phyloP scores from a whole-genome alignment of 352 stramenopile genomes.

The Pythium phragmitis region DNA sequence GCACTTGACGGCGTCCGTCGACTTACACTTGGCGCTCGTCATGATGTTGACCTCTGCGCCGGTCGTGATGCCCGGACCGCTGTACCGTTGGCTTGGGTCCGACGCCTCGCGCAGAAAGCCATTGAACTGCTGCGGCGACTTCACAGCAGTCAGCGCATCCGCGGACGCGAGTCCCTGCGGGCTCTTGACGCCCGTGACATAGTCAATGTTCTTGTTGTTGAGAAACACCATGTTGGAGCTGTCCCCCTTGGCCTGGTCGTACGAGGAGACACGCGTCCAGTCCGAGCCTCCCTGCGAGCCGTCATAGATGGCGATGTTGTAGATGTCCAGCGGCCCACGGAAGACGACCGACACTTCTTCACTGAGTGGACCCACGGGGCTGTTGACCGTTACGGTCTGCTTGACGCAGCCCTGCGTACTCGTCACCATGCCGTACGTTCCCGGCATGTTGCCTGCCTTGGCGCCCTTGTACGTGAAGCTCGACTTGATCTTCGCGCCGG shows the following conservation, averaged over 20 bases:
- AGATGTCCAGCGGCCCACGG: constrained; percentile 57
- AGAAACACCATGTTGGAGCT: constrained; percentile 68
- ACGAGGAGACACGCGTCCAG: constrained; percentile 58
- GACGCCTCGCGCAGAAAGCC: constrained; percentile 53
- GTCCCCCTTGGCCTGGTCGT: constrained; percentile 29
- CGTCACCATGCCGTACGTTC: constrained; percentile 54
- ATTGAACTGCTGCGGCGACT: constrained; percentile 37
- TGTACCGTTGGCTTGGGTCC: constrained; percentile 36
- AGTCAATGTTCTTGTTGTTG: constrained; percentile 81
- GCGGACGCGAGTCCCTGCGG: constrained; percentile 52
- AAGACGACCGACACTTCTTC: constrained; percentile 68
- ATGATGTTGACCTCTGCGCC: constrained; percentile 81
- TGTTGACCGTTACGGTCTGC: constrained; percentile 41
- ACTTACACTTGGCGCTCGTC: constrained; percentile 46
- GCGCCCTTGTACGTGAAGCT: constrained; percentile 51
- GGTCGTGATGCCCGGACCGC: constrained; percentile 53
- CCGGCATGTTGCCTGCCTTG: constrained; percentile 48
- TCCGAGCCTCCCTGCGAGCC: constrained; percentile 17
- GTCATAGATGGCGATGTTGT: constrained; percentile 61
- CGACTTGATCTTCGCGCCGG: constrained; percentile 29
- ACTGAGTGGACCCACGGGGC: constrained; percentile 50
- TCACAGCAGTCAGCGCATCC: constrained; percentile 34
- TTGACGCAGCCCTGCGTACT: constrained; percentile 39
- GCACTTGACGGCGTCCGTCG: constrained; percentile 28
- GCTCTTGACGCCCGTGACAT: constrained; percentile 34